Percentiles rank a stretch among this genome's conserved stretches.
Evolutionary conservation across 805 yeast genomes (phyloP).

Genomic region (Komagataella populi): DNA sequence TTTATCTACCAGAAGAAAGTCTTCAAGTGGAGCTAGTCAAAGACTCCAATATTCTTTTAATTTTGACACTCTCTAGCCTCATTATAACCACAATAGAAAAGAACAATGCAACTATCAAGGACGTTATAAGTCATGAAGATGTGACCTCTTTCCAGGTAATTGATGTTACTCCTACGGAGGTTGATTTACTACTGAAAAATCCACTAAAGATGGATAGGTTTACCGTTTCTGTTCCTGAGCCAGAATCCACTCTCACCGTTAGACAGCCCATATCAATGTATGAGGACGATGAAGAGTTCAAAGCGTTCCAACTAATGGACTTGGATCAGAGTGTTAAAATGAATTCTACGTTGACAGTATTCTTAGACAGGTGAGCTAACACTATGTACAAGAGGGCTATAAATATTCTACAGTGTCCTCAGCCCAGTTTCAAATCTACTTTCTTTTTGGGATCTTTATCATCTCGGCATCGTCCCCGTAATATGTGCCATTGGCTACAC

Average conservation of each 20-base stretch:
- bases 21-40: not conserved
- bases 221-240: not conserved
- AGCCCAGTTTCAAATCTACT: not conserved
- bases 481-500: conserved; percentile 18
- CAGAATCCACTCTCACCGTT: not conserved
- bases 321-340: not conserved
- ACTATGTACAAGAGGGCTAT: not conserved
- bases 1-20: not conserved
- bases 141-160: not conserved
- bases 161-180: not conserved
- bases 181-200: not conserved
- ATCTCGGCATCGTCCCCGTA: conserved; percentile 14
- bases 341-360: not conserved
- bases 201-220: not conserved
- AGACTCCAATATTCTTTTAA: not conserved
- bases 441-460: not conserved
- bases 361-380: not conserved
- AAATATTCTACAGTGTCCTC: not conserved
- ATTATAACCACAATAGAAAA: not conserved
- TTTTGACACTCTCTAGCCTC: not conserved
- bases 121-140: not conserved
- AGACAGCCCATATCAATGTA: not conserved
- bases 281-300: not conserved
- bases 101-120: not conserved
- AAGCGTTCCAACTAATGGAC: not conserved